Percentiles rank a stretch among this genome's conserved stretches.
These are phyloP conservation scores for Colletotrichum sp. DNA, from an alignment of 2,329 filamentous ascomycete species.

Conservation along the genomic window DNA sequence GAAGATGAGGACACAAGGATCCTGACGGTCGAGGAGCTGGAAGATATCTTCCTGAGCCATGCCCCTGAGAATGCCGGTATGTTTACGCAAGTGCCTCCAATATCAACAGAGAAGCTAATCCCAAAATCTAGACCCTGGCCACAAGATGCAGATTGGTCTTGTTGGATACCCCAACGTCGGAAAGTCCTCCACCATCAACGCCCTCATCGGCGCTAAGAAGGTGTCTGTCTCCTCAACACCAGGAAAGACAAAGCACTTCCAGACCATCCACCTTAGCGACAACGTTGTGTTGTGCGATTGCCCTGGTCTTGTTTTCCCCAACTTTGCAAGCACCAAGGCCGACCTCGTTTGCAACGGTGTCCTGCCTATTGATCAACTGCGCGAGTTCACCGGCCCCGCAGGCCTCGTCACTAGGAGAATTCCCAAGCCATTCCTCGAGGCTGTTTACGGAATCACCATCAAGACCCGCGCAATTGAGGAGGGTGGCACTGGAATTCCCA, in stretches of 20 bases:
- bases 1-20: conserved; percentile 74
- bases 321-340: conserved; percentile 95
- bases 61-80: conserved; percentile 59
- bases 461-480: conserved; percentile 82
- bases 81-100: conserved; percentile 18
- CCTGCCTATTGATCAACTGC: conserved; percentile 93
- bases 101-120: conserved; percentile 8
- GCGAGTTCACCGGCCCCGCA: conserved; percentile 89
- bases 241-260: conserved; percentile 99
- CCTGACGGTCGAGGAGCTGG: conserved; percentile 89
- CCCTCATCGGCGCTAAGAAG: conserved; percentile 97
- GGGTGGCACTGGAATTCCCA: conserved; percentile 87
- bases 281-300: conserved; percentile 95
- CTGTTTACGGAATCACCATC: conserved; percentile 92
- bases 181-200: conserved; percentile 99
- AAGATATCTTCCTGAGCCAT: conserved; percentile 84
- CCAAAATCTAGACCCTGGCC: conserved; percentile 42
- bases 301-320: conserved; percentile 96
- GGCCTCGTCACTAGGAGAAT: conserved; percentile 84
- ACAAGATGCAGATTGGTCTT: conserved; percentile 87
- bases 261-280: conserved; percentile 93
- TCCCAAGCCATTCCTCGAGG: conserved; percentile 87
- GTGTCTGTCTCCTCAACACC: conserved; percentile 97
- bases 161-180: conserved; percentile 99
- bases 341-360: conserved; percentile 96